Evolutionary conservation across 768 basidiomycete genomes (phyloP).

Genomic region (Collybia mongolica): DNA sequence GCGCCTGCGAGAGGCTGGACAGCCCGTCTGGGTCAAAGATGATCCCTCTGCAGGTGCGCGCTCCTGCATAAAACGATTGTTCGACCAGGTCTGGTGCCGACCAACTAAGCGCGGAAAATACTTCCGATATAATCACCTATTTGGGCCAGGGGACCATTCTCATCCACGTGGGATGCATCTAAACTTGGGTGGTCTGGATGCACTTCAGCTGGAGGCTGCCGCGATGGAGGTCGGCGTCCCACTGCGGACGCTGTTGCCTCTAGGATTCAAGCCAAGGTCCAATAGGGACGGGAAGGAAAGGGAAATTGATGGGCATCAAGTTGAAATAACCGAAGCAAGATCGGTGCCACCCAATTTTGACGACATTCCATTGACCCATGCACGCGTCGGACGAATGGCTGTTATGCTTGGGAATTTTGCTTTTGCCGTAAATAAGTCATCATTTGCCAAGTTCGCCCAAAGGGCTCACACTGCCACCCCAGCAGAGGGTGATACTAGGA

Average conservation of each 20-base stretch:
- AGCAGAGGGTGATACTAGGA: not conserved
- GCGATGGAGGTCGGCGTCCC: conserved; percentile 70
- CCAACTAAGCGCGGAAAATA: not conserved
- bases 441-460: conserved; percentile 11
- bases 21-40: conserved; percentile 55
- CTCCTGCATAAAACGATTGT: not conserved
- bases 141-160: conserved; percentile 12
- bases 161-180: conserved; percentile 53
- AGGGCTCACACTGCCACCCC: not conserved
- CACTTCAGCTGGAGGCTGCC: conserved; percentile 54
- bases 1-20: conserved; percentile 50
- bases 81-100: conserved; percentile 7
- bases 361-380: conserved; percentile 45
- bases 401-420: conserved; percentile 53
- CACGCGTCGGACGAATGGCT: conserved; percentile 58
- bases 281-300: no score
- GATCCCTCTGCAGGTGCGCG: conserved; percentile 6
- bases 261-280: conserved; percentile 9
- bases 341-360: conserved; percentile 7
- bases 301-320: not conserved
- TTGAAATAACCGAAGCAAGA: not conserved
- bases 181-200: conserved; percentile 60
- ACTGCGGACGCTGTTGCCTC: conserved; percentile 48
- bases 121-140: conserved; percentile 10
- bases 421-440: conserved; percentile 30